A percentile compares a stretch with the other conserved stretches of the same genome.
Conservation (phyloP, 2,329 filamentous ascomycete species). For the Xylariaceae sp. region DNA sequence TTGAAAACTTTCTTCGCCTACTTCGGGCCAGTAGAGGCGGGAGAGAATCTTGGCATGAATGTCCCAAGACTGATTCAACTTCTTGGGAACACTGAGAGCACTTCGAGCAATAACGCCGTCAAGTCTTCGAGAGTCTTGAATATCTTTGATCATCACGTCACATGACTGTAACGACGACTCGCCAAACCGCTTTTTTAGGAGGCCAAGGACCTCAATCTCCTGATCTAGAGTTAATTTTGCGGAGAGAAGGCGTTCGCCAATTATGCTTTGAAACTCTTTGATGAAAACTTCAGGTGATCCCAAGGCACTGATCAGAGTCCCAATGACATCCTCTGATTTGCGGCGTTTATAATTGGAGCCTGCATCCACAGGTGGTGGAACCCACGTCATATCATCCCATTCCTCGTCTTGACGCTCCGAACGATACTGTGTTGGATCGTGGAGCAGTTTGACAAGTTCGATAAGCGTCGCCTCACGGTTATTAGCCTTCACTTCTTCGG, state of each 20-base stretch:
- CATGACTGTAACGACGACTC: slow-evolving; percentile 83
- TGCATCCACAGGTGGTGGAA: slow-evolving; percentile 88
- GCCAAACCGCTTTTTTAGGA: slow-evolving; percentile 85
- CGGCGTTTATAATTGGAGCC: slow-evolving; percentile 87
- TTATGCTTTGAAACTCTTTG: slow-evolving; percentile 83
- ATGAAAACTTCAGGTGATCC: slow-evolving; percentile 90
- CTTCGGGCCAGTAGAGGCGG: slow-evolving; percentile 85
- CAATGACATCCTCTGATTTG: slow-evolving; percentile 86
- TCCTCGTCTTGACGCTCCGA: slow-evolving; percentile 55
- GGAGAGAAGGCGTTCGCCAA: slow-evolving; percentile 75
- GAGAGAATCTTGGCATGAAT: slow-evolving; percentile 85
- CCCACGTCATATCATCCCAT: slow-evolving; percentile 91
- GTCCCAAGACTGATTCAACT: slow-evolving; percentile 30
- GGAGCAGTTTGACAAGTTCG: slow-evolving; percentile 65
- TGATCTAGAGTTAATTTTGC: slow-evolving; percentile 69
- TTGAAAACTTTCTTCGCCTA: slow-evolving; percentile 65
- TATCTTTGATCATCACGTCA: slow-evolving; percentile 95
- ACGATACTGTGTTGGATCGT: slow-evolving; percentile 54
- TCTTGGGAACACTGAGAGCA: slow-evolving; percentile 22
- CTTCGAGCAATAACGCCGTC: slow-evolving; percentile 62
- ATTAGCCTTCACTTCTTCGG: slow-evolving; percentile 42
- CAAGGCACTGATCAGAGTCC: slow-evolving; percentile 81
- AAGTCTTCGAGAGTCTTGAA: slow-evolving; percentile 74
- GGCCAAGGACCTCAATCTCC: slow-evolving; percentile 75
- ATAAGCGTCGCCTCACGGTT: slow-evolving; percentile 50